A percentile compares a stretch with the other conserved stretches of the same genome.
Conservation (phyloP, 495 filamentous ascomycete species). For the Massariosphaeria phaeospora region DNA sequence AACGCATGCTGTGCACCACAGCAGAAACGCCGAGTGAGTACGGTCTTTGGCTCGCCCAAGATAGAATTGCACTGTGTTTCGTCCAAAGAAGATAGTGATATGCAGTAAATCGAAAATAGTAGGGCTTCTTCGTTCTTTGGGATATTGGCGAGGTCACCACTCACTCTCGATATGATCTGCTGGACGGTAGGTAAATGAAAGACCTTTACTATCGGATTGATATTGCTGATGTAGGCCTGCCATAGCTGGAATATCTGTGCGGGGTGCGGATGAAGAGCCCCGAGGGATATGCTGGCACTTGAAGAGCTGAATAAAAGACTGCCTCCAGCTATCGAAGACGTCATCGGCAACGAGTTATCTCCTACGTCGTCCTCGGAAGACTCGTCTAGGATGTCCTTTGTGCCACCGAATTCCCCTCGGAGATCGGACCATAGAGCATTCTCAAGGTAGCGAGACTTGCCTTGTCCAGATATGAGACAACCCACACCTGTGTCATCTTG, state of each 20-base stretch:
- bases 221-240: slow-evolving; percentile 46
- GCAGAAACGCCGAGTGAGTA: slow-evolving; percentile 44
- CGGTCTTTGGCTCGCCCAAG: slow-evolving; percentile 45
- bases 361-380: slow-evolving; percentile 13
- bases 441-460: slow-evolving; percentile 28
- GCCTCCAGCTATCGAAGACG: slow-evolving; percentile 2
- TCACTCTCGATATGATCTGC: slow-evolving; percentile 47
- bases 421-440: slow-evolving; percentile 26
- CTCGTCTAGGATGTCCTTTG: slow-evolving; percentile 20
- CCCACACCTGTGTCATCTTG: slow-evolving; percentile 2
- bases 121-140: slow-evolving; percentile 49
- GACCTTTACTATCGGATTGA: slow-evolving; percentile 67
- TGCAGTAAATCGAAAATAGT: slow-evolving; percentile 48
- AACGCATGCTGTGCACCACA: slow-evolving; percentile 48
- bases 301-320: slow-evolving; percentile 13
- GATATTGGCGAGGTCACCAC: slow-evolving; percentile 38
- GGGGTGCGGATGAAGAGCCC: slow-evolving; percentile 25
- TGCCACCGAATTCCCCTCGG: slow-evolving; percentile 25
- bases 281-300: neutral
- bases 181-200: slow-evolving; percentile 63
- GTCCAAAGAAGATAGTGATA: slow-evolving; percentile 46
- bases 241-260: slow-evolving; percentile 50
- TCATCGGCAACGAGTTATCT: neutral
- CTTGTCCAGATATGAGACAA: slow-evolving; percentile 10
- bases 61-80: slow-evolving; percentile 48